Base-by-base conservation (phyloP, 257 asterid species). In the Striga asiatica region DNA sequence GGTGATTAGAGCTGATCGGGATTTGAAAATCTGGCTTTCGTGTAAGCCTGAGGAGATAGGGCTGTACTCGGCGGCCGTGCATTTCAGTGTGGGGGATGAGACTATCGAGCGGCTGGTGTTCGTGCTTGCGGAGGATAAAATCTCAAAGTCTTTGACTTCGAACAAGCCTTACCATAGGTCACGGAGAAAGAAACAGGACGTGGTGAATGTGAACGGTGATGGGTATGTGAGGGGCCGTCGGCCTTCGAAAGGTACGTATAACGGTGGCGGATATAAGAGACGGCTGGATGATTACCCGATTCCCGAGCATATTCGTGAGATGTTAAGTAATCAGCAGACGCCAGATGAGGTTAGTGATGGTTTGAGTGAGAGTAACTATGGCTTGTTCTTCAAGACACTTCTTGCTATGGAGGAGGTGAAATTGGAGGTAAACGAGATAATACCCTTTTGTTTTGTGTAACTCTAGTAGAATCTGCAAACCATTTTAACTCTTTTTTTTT, bases 41-140 rank as follows among this genome's bases (percentile, higher is more conserved):
- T 92, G 99, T 78, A 88, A 92, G 67, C 85, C 97, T n/a, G 84
- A 88, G 70, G 93, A 78, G 69, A 76, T 82, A 23, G 99, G 97
- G 50, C 48, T 92, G 69, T 80, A 84, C 66, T 53, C 78, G 8
- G 75, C 97, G 22, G 92, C 97, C 27, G 81, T 92, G 59, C 94
- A 84, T 65, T 67, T 92, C 46, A 70, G 39, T 18, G 82, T 78
- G n/a, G 93, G 80, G 0, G 85, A 88, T 19, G 97, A 92, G 61
- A 71, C 73, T 4, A 79, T 92, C 25, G 99, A 92, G 50, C 78
- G 97, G 43, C 45, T 92, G 17, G 77, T 82, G 54, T 76, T 88
- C 65, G 46, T 92, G 65, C 38, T 88, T 71, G 94, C 89, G 23
- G 99, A 92, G 66, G 94, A 92, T 75, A 84, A 75, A 68, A 68